These are phyloP conservation scores for Mycotypha africana DNA, from an alignment of 371 early-diverging fungal species.

Conservation along the genomic window DNA sequence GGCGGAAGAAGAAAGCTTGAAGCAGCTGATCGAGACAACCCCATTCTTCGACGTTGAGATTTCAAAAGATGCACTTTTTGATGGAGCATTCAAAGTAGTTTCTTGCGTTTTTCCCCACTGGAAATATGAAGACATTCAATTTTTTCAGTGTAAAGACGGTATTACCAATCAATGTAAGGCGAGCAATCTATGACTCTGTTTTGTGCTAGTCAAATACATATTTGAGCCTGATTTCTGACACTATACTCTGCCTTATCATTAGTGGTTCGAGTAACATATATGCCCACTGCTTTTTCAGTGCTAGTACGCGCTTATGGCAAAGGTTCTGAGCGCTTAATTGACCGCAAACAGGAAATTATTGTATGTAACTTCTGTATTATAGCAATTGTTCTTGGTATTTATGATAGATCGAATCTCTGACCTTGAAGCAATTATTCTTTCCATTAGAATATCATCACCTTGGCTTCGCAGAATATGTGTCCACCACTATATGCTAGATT, in stretches of 20 bases:
- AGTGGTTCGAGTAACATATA: constrained; percentile 78
- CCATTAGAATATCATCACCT: constrained; percentile 76
- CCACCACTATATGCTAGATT: constrained; percentile 87
- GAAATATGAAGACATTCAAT: constrained; percentile 54
- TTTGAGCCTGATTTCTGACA: no score
- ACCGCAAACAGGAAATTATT: constrained; percentile 80
- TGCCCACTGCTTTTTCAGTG: constrained; percentile 54
- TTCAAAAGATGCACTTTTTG: constrained; percentile 51
- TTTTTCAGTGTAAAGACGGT: constrained; percentile 83
- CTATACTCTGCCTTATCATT: no score
- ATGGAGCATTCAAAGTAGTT: constrained; percentile 57
- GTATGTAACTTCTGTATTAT: no score
- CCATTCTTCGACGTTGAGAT: constrained; percentile 53
- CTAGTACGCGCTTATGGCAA: constrained; percentile 89
- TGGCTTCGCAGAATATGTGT: constrained; percentile 66
- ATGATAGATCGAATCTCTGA: no score
- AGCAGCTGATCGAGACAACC: constrained; percentile 38
- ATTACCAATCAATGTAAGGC: constrained; percentile 86
- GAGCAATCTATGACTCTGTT: no score
- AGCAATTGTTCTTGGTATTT: no score
- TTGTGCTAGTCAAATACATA: no score
- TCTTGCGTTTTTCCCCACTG: constrained; percentile 69
- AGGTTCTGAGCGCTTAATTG: constrained; percentile 82
- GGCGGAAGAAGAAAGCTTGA: constrained; percentile 20
- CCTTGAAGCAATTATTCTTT: no score